These are phyloP conservation scores for Pseudonectria foliicola DNA, from an alignment of 2,329 filamentous ascomycete genomes.

Conservation along the genomic window DNA sequence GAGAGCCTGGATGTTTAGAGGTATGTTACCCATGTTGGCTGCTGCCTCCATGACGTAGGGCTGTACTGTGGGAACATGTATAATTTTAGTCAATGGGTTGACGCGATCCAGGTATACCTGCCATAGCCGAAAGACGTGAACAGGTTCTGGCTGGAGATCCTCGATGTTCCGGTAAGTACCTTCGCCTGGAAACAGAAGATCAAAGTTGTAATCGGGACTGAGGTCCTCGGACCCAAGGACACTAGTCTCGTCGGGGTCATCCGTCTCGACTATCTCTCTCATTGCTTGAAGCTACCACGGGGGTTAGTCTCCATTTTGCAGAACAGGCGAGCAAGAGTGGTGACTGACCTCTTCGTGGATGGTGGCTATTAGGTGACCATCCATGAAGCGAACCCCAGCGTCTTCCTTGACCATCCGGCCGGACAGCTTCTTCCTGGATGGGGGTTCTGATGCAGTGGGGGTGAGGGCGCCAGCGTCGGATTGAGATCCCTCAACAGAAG, in stretches of 20 bases:
- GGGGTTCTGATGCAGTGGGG: conserved; percentile 24
- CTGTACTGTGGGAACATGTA: conserved; percentile 66
- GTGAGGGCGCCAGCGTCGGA: conserved; percentile 21
- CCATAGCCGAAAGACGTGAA: conserved; percentile 66
- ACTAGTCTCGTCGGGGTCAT: conserved; percentile 41
- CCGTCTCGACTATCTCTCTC: conserved; percentile 49
- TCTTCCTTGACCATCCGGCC: conserved; percentile 51
- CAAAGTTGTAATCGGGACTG: conserved; percentile 46
- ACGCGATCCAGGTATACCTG: conserved; percentile 67
- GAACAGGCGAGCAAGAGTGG: neutral
- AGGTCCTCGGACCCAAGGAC: conserved; percentile 41
- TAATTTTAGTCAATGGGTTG: conserved; percentile 64
- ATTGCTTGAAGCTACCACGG: conserved; percentile 45
- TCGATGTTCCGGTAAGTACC: conserved; percentile 33
- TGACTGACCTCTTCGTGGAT: conserved; percentile 49
- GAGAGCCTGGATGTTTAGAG: conserved; percentile 52
- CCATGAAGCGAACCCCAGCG: conserved; percentile 49
- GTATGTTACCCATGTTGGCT: conserved; percentile 46
- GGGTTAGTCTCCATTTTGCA: conserved; percentile 14
- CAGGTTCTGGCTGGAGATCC: conserved; percentile 55
- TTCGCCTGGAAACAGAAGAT: conserved; percentile 40
- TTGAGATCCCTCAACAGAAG: conserved; percentile 14
- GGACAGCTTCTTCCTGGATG: conserved; percentile 34
- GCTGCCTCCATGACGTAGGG: conserved; percentile 57
- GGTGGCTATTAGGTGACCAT: conserved; percentile 46